Percentiles rank a stretch among this genome's conserved stretches.
Conservation (phyloP, 2,329 filamentous ascomycete genomes). For the Aspergillus uvarum region DNA sequence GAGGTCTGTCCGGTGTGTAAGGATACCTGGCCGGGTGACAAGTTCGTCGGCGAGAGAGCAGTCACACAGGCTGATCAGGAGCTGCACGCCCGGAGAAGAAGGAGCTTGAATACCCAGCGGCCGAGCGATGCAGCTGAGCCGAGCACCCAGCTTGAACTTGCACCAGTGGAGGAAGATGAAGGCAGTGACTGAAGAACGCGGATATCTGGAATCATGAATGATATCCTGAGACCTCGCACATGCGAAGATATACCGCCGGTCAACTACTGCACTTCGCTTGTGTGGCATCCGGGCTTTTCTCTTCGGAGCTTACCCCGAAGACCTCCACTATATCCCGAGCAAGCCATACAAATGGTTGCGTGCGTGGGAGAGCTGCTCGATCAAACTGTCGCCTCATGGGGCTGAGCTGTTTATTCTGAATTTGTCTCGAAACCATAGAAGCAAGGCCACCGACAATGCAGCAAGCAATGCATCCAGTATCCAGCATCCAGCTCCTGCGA, state of each 20-base stretch:
- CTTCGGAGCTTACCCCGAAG: neutral
- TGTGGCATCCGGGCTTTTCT: neutral
- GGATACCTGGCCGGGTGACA: constrained; percentile 51
- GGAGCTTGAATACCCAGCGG: neutral
- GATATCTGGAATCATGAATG: neutral
- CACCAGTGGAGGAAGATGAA: neutral
- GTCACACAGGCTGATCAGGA: constrained; percentile 23
- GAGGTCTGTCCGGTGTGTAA: constrained; percentile 64
- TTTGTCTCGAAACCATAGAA: neutral
- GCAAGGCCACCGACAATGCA: neutral
- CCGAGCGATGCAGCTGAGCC: neutral
- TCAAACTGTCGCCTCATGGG: neutral
- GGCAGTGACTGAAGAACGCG: neutral
- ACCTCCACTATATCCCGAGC: neutral
- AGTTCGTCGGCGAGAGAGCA: constrained; percentile 56
- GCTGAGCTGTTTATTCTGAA: neutral
- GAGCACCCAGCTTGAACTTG: neutral
- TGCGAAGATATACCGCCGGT: neutral
- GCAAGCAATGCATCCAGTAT: neutral
- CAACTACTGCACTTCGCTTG: neutral
- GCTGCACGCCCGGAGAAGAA: neutral
- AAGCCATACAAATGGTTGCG: neutral
- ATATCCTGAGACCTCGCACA: neutral
- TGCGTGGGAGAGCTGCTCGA: neutral
- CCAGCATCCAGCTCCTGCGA: neutral